phyloP scores from a whole-genome alignment of 345 rosid genomes.

The Microcos paniculata region DNA sequence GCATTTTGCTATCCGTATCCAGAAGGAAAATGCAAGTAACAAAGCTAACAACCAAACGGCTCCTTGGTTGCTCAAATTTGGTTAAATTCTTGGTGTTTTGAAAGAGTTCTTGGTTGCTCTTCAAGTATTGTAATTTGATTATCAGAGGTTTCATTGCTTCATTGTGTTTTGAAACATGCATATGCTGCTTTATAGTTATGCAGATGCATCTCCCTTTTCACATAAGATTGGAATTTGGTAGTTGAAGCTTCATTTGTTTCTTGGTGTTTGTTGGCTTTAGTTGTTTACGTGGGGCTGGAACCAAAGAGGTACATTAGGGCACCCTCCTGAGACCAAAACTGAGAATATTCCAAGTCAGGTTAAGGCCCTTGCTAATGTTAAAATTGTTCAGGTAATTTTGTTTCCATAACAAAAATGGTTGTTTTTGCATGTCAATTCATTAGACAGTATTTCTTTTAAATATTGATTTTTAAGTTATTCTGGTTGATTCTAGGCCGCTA shows the following conservation, averaged over 20 bases:
- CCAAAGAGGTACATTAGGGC: conserved; percentile 98
- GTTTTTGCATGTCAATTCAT: background rate
- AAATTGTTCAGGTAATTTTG: conserved; percentile 72
- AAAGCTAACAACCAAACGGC: background rate
- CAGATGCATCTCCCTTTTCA: background rate
- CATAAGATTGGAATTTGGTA: background rate
- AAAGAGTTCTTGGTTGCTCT: background rate
- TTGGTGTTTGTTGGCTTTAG: conserved; percentile 34
- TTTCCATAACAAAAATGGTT: background rate
- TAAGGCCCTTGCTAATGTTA: conserved; percentile 64
- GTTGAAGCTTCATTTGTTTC: conserved; percentile 8
- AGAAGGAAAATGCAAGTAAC: background rate
- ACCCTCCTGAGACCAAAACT: conserved; percentile 85
- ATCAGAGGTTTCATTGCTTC: conserved; percentile 3
- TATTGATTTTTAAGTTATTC: conserved; percentile 17
- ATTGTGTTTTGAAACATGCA: conserved; percentile 1
- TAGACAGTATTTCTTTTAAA: background rate
- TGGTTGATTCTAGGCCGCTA: conserved; percentile 67
- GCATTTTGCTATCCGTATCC: background rate
- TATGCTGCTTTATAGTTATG: background rate
- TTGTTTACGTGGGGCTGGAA: conserved; percentile 99
- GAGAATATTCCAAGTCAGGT: conserved; percentile 86
- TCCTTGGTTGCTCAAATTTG: conserved; percentile 2
- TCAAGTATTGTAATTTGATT: background rate
- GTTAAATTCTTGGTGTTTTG: background rate